Percentiles rank a stretch among this genome's conserved stretches.
Conservation (phyloP, 495 filamentous ascomycete genomes). For the Hypoxylon fuscum region DNA sequence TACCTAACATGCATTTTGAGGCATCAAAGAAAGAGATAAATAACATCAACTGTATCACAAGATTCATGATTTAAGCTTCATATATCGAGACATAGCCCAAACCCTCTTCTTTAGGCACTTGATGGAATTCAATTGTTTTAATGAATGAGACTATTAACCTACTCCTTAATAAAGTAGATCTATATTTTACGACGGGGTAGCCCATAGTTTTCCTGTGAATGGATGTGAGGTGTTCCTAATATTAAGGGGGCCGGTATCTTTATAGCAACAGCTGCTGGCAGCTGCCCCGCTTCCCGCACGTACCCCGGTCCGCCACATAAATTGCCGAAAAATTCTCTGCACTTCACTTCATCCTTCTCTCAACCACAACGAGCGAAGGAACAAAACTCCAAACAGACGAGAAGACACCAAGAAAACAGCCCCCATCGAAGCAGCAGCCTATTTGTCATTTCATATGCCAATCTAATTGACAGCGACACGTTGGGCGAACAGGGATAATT, state of each 20-base stretch:
- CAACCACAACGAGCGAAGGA: not conserved
- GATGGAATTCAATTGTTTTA: too few species aligned
- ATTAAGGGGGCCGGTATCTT: not conserved
- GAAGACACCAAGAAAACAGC: not conserved
- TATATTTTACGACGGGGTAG: too few species aligned
- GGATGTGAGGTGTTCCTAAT: too few species aligned
- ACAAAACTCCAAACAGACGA: not conserved
- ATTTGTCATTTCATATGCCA: not conserved
- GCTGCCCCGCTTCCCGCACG: not conserved
- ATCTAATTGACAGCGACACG: not conserved
- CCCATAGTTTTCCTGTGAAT: too few species aligned
- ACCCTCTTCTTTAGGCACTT: too few species aligned
- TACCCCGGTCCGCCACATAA: not conserved
- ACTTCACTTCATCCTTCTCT: not conserved
- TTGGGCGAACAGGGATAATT: not conserved
- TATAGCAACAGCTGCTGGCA: not conserved
- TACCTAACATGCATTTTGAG: too few species aligned
- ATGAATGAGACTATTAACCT: too few species aligned
- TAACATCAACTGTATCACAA: not conserved
- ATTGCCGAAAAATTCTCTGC: not conserved
- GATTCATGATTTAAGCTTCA: too few species aligned
- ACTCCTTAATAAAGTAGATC: too few species aligned
- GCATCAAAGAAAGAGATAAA: too few species aligned
- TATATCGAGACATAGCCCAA: too few species aligned
- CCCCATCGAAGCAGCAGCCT: not conserved